Base-by-base conservation (phyloP, 805 yeast genomes). In the Ogataea ganodermae region DNA sequence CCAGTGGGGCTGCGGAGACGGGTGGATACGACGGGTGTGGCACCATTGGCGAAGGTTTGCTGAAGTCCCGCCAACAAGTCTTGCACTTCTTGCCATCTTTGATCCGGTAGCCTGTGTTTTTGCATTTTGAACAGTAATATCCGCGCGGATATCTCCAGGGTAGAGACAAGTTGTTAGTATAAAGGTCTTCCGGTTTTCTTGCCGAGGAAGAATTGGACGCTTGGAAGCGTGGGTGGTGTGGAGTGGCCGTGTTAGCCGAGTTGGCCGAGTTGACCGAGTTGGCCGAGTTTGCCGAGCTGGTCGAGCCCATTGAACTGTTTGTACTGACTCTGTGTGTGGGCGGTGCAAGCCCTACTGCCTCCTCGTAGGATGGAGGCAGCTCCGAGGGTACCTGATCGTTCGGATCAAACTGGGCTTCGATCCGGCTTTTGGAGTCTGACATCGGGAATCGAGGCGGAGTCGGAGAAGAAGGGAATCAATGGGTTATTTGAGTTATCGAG, bases 141-240 rank as follows among this genome's bases (percentile, higher is more conserved):
- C 80, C 74, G 2, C 54, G 63, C 0, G 96, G 95, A 56, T 86
- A 89, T 41, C 64, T 63, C 80, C 87, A 85, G 0, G 91, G 87
- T 6, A 31, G 68, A 1, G 62, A 52, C 1, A 73, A 71, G 50
- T 76, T 76, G 31, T 80, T 75, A 42, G 76, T 76, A 56, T 75
- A 74, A 4, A 72, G 67, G 49, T 70, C 66, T 23, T 51, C 55
- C 2, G 56, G 49, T 24, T 44, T 53, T 22, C 47, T 27, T 8
- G 42, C 36, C 12, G 48, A 35, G 10, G 48, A 38, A 10, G 46
- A 35, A 20, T 26, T 18, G 2, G 42, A 18, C 3, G 46, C 18
- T 12, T 45, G 44, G 42, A 52, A 54, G 13, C 31, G 40, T 1
- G 53, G 52, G 43, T 50, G 51, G 22, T 51, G 55, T 4, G 56